phyloP scores from a whole-genome alignment of 2,329 filamentous ascomycete genomes.

The Sclerotinia spermophila region DNA sequence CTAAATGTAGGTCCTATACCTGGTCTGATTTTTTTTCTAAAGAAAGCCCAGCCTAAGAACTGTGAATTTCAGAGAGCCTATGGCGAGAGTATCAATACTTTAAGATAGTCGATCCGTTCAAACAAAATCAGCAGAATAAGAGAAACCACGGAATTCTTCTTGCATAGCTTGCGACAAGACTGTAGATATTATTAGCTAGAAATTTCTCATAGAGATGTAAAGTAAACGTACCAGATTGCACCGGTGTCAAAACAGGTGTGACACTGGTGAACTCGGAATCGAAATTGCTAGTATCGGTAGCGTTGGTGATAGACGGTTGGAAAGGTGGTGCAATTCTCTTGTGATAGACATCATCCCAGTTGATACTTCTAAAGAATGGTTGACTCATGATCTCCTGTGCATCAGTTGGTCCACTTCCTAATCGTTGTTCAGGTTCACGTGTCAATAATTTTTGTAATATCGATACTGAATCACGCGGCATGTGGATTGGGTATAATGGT shows the following conservation, averaged over 20 bases:
- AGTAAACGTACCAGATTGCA: slow-evolving; percentile 81
- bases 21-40: neutral
- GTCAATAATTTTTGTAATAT: slow-evolving; percentile 97
- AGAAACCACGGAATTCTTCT: slow-evolving; percentile 98
- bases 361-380: slow-evolving; percentile 95
- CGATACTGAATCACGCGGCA: slow-evolving; percentile 95
- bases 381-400: slow-evolving; percentile 99
- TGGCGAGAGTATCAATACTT: neutral
- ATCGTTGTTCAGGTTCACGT: slow-evolving; percentile 85
- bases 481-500: slow-evolving; percentile 95
- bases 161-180: slow-evolving; percentile 98
- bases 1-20: neutral
- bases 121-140: slow-evolving; percentile 55
- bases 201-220: neutral
- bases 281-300: slow-evolving; percentile 99
- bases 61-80: neutral
- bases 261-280: slow-evolving; percentile 98
- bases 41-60: neutral
- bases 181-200: slow-evolving; percentile 39
- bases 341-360: slow-evolving; percentile 98
- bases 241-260: slow-evolving; percentile 92
- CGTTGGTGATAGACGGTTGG: slow-evolving; percentile 80
- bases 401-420: slow-evolving; percentile 93
- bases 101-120: slow-evolving; percentile 23
- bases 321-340: slow-evolving; percentile 90